Evolutionary conservation across 768 basidiomycete species (phyloP).

Genomic region (Dentipellis fragilis): DNA sequence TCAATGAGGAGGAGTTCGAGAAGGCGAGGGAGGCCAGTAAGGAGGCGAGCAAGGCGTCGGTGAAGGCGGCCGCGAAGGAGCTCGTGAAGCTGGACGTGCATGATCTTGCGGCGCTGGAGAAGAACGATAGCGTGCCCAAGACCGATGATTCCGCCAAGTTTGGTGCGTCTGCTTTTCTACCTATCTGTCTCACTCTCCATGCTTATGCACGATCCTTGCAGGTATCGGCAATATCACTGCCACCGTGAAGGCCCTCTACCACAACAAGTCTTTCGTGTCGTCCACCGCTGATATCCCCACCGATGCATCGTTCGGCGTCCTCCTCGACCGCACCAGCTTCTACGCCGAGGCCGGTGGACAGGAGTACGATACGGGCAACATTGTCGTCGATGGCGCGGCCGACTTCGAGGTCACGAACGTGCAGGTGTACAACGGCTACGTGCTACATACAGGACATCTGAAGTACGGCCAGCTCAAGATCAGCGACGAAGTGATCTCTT

Average conservation of each 20-base stretch:
- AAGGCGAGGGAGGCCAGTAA: conserved; percentile 81
- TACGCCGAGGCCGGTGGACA: conserved; percentile 98
- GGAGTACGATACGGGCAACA: conserved; percentile 92
- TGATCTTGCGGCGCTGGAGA: conserved; percentile 81
- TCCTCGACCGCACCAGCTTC: conserved; percentile 90
- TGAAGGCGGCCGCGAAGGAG: conserved; percentile 60
- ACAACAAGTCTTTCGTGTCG: conserved; percentile 61
- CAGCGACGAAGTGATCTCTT: conserved; percentile 75
- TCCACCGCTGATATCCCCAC: conserved; percentile 60
- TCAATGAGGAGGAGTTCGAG: conserved; percentile 87
- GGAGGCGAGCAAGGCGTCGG: conserved; percentile 80
- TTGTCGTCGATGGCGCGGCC: conserved; percentile 82
- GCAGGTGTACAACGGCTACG: conserved; percentile 91
- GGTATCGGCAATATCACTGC: conserved; percentile 72
- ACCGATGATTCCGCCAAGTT: conserved; percentile 92
- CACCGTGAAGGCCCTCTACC: conserved; percentile 75
- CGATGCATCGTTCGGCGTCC: conserved; percentile 66
- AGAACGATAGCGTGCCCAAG: conserved; percentile 67
- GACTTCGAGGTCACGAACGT: conserved; percentile 94
- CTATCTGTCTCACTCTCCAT: neutral
- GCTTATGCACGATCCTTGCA: conserved; percentile 21
- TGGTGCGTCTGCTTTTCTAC: conserved; percentile 37
- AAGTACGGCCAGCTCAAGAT: conserved; percentile 80
- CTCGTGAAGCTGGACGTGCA: conserved; percentile 91
- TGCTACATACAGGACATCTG: conserved; percentile 82